Evolutionary conservation across 345 rosid species (phyloP).

Genomic region (Euclidium syriacum): DNA sequence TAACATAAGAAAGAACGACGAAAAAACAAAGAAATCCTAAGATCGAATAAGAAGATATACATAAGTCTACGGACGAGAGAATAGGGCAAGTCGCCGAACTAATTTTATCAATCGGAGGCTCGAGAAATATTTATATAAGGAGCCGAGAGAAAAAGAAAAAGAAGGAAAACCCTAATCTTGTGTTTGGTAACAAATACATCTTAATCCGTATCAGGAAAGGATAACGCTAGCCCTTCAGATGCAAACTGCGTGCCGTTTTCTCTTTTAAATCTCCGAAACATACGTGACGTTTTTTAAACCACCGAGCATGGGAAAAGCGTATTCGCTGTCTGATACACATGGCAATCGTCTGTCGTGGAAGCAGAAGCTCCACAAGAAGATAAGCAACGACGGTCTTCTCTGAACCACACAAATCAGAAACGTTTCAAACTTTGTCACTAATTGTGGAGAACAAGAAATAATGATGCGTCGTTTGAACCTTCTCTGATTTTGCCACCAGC

Average conservation of each 20-base stretch:
- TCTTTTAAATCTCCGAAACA: neutral
- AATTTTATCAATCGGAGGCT: rapidly evolving
- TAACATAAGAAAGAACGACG: neutral
- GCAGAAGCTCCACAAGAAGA: constrained; percentile 17
- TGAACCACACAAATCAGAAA: constrained; percentile 16
- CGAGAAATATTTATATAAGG: neutral
- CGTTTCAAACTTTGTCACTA: constrained; percentile 19
- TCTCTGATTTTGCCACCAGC: neutral
- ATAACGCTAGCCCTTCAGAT: neutral
- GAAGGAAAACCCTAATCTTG: constrained; percentile 4
- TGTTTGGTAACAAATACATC: constrained; percentile 7
- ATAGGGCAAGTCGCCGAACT: neutral
- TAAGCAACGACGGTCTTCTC: neutral
- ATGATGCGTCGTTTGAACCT: neutral
- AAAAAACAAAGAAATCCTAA: constrained; percentile 10
- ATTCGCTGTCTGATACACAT: no score
- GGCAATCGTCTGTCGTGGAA: constrained; percentile 21
- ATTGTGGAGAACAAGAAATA: neutral
- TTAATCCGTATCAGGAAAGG: neutral
- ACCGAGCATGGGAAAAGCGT: neutral
- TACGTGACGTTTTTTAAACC: constrained; percentile 6
- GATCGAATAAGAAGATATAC: constrained; percentile 3
- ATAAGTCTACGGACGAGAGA: neutral
- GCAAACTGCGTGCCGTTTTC: neutral
- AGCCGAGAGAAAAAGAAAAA: neutral